Conservation (phyloP, 208 protist genomes). For the Acanthamoeba castellanii region DNA sequence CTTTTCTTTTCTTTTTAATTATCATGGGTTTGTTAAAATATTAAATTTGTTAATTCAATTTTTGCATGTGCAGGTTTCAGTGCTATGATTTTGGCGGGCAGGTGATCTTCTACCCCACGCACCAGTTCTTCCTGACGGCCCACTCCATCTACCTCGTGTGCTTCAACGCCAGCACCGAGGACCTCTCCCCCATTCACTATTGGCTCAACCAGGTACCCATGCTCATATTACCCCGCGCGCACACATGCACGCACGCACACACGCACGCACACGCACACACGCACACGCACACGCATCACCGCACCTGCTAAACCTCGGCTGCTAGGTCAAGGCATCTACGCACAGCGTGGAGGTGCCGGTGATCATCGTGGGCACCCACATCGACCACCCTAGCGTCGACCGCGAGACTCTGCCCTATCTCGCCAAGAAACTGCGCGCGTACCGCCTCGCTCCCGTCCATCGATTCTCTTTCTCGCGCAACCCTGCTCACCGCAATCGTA, state of each 20-base stretch:
- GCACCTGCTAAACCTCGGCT: background rate
- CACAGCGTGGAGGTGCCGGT: conserved; percentile 55
- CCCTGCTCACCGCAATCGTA: background rate
- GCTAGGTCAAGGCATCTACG: conserved; percentile 45
- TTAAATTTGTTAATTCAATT: too few relatives aligned
- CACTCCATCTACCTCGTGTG: conserved; percentile 73
- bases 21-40: background rate
- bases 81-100: conserved; percentile 73
- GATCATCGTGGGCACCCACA: conserved; percentile 34
- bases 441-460: background rate
- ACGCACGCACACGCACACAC: too few relatives aligned
- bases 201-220: conserved; percentile 76
- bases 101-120: conserved; percentile 57
- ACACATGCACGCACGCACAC: too few relatives aligned
- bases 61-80: conserved; percentile 2
- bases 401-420: background rate
- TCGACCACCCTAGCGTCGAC: conserved; percentile 38
- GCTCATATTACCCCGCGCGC: background rate
- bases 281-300: background rate
- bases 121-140: conserved; percentile 71
- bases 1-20: too few relatives aligned
- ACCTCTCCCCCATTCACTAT: conserved; percentile 78
- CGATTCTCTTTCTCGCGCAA: background rate
- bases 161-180: conserved; percentile 73
- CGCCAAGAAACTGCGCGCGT: conserved; percentile 43